These are phyloP conservation scores for Amylocystis lapponica DNA, from an alignment of 768 basidiomycete genomes.

Conservation along the genomic window DNA sequence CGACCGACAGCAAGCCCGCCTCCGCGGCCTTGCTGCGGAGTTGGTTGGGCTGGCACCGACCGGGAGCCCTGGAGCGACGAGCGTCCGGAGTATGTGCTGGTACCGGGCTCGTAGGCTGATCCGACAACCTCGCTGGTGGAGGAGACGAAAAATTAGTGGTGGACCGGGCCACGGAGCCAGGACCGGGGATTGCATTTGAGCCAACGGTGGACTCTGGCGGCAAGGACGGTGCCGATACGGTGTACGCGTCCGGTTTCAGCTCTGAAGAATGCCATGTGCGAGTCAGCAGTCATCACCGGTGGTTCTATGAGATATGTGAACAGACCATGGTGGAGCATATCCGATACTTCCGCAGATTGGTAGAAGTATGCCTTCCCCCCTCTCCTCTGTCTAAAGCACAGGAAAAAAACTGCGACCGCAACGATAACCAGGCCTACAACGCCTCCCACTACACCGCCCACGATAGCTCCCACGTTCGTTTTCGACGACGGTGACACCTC, in stretches of 20 bases:
- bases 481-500: neutral
- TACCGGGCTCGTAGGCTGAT: no score
- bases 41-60: neutral
- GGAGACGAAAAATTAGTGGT: neutral
- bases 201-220: neutral
- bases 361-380: neutral
- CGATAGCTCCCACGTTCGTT: constrained; percentile 13
- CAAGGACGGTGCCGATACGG: neutral
- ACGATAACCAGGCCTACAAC: constrained; percentile 6
- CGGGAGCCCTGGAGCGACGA: neutral
- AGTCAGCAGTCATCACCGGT: no score
- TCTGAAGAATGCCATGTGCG: neutral
- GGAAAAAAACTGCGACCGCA: constrained; percentile 5
- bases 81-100: neutral
- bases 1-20: constrained; percentile 13
- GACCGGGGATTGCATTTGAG: neutral
- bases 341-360: neutral
- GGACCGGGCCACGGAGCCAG: neutral
- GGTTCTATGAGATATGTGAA: neutral
- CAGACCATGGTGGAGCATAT: constrained; percentile 1
- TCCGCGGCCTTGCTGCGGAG: constrained; percentile 14
- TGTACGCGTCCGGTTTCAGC: neutral
- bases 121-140: neutral
- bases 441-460: constrained; percentile 17
- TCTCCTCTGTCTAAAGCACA: neutral